A percentile compares a stretch with the other conserved stretches of the same genome.
Conservation (phyloP, 2,329 filamentous ascomycete genomes). For the Verticillium zaregamsianum region DNA sequence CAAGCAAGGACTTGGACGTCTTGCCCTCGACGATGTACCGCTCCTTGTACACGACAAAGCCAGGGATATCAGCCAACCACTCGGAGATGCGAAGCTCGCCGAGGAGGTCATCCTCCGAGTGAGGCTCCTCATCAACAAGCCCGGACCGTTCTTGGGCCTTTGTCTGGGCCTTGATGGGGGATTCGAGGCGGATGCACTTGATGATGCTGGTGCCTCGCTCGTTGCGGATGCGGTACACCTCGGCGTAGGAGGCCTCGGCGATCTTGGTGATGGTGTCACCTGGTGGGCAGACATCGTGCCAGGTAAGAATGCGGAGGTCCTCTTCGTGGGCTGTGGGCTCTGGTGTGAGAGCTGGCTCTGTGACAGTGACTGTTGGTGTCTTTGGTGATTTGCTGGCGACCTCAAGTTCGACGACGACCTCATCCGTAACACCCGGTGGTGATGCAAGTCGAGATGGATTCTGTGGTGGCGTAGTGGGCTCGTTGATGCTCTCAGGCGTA, state of each 20-base stretch:
- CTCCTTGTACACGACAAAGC: conserved; percentile 64
- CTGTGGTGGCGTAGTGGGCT: not conserved
- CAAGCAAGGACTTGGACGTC: conserved; percentile 46
- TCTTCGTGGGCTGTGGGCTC: not conserved
- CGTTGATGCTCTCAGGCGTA: not conserved
- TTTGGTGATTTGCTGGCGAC: not conserved
- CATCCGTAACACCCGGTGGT: not conserved
- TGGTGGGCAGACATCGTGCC: conserved; percentile 53
- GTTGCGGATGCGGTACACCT: conserved; percentile 61
- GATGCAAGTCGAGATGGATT: not conserved
- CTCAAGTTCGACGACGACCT: not conserved
- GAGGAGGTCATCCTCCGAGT: conserved; percentile 47
- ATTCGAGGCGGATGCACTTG: conserved; percentile 58
- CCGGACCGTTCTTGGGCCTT: conserved; percentile 50
- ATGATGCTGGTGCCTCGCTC: conserved; percentile 58
- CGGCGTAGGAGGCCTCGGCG: conserved; percentile 62
- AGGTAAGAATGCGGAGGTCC: conserved; percentile 41
- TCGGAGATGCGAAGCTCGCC: conserved; percentile 62
- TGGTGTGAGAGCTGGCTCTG: not conserved
- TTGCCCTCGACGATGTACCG: conserved; percentile 56
- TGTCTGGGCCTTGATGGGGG: conserved; percentile 54
- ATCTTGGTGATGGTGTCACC: conserved; percentile 57
- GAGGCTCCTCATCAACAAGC: conserved; percentile 56
- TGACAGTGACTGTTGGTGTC: not conserved
- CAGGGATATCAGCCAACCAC: conserved; percentile 58